A percentile compares a stretch with the other conserved stretches of the same genome.
Conservation (phyloP, 1,284 basidiomycete species). For the Stereum hirsutum region DNA sequence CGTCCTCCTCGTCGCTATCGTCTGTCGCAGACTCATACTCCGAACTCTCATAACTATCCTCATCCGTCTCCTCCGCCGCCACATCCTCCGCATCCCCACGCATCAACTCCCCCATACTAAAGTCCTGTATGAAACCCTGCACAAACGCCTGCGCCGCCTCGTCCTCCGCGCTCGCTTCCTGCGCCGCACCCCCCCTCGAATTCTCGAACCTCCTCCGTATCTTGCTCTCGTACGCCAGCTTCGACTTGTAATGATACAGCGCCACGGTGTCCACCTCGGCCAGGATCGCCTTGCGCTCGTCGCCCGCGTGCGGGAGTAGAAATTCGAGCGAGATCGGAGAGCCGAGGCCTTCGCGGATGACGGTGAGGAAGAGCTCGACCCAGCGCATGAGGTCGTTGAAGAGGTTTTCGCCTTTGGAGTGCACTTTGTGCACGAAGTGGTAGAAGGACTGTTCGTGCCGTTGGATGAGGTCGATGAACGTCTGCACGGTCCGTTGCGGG, state of each 20-base stretch:
- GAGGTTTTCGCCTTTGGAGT: conserved; percentile 91
- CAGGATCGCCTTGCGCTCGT: conserved; percentile 70
- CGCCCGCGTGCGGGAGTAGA: conserved; percentile 72
- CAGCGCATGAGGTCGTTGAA: conserved; percentile 95
- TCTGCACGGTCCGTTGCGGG: conserved; percentile 82
- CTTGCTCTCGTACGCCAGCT: conserved; percentile 86
- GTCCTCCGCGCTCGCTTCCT: conserved; percentile 58
- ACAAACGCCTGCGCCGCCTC: conserved; percentile 75
- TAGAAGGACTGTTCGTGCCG: conserved; percentile 97
- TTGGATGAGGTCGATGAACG: conserved; percentile 89
- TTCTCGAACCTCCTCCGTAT: conserved; percentile 70
- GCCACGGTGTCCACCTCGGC: conserved; percentile 82
- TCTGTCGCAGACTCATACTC: conserved; percentile 17
- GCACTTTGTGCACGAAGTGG: conserved; percentile 96
- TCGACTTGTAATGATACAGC: conserved; percentile 86
- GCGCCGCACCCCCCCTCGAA: conserved; percentile 29
- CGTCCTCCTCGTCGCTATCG: conserved; percentile 17
- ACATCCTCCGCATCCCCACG: conserved; percentile 73
- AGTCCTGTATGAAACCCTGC: conserved; percentile 67
- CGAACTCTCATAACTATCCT: conserved; percentile 19
- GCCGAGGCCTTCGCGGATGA: conserved; percentile 85
- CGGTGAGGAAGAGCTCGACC: conserved; percentile 93
- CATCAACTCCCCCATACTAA: conserved; percentile 74
- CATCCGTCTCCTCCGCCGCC: conserved; percentile 53
- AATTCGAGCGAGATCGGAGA: conserved; percentile 75